phyloP scores from a whole-genome alignment of 257 asterid genomes.

The Mitragyna speciosa region DNA sequence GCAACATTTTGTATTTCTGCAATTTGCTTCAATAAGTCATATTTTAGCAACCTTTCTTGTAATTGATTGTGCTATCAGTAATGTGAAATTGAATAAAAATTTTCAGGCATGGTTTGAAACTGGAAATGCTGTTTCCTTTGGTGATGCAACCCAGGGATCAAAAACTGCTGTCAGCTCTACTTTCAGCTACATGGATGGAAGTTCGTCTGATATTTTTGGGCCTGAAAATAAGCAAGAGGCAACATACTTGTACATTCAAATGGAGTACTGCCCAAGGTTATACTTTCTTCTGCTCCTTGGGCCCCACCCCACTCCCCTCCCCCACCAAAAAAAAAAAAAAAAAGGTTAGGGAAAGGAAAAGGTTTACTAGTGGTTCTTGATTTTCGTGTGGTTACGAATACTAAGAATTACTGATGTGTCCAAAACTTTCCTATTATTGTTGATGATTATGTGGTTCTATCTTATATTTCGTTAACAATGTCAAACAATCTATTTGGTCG shows the following conservation, averaged over 20 bases:
- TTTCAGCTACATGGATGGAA: constrained; percentile 60
- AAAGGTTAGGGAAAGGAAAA: not conserved
- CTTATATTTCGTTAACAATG: not conserved
- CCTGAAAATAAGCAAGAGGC: constrained; percentile 65
- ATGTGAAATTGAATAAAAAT: constrained; percentile 20
- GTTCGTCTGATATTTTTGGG: constrained; percentile 54
- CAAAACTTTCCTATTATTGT: no score
- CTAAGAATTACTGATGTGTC: no score
- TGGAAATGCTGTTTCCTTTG: constrained; percentile 62
- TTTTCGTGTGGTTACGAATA: no score
- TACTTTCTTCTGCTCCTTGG: constrained; percentile 5
- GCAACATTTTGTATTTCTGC: not conserved
- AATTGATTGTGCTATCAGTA: constrained; percentile 8
- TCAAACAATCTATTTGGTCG: not conserved
- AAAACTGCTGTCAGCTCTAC: constrained; percentile 63
- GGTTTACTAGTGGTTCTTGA: no score
- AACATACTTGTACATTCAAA: constrained; percentile 90
- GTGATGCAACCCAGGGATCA: constrained; percentile 57
- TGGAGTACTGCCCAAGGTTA: constrained; percentile 99
- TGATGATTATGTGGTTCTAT: not conserved
- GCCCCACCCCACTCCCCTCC: no score
- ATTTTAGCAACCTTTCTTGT: not conserved
- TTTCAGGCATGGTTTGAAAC: constrained; percentile 98
- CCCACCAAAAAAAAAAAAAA: no score
- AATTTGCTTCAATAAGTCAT: not conserved